Conservation (phyloP, 192 early-diverging fungal species). For the Podila epigama region DNA sequence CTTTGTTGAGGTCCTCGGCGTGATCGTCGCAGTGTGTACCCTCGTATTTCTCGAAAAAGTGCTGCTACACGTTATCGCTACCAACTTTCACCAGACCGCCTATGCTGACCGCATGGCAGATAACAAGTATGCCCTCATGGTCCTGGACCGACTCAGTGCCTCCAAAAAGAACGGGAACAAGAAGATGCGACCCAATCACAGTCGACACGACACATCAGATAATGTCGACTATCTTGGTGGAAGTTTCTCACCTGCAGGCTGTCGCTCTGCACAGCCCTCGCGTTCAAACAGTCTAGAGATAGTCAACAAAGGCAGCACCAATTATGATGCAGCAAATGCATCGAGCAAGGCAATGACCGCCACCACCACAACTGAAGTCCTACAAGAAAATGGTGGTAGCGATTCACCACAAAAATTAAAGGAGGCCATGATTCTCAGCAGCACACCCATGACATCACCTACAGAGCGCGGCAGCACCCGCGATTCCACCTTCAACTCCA, state of each 20-base stretch:
- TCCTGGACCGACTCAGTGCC: constrained; percentile 60
- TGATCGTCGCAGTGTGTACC: constrained; percentile 21
- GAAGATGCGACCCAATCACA: constrained; percentile 15
- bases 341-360: neutral
- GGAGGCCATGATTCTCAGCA: constrained; percentile 19
- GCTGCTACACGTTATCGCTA: constrained; percentile 64
- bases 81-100: constrained; percentile 66
- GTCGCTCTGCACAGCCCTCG: constrained; percentile 18
- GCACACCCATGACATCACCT: constrained; percentile 32
- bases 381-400: constrained; percentile 5
- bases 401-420: neutral
- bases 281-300: constrained; percentile 35
- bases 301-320: neutral
- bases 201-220: constrained; percentile 23
- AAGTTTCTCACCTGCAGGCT: constrained; percentile 5
- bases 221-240: neutral
- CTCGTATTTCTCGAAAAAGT: constrained; percentile 62
- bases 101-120: constrained; percentile 69
- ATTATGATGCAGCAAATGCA: neutral
- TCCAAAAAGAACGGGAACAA: constrained; percentile 49
- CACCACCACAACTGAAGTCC: neutral
- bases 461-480: constrained; percentile 4
- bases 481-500: constrained; percentile 23
- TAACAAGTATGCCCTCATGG: constrained; percentile 64
- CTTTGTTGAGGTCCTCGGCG: constrained; percentile 30